Evolutionary conservation across 2,329 filamentous ascomycete genomes (phyloP).

Genomic region (Reticulascus tulasneorum): DNA sequence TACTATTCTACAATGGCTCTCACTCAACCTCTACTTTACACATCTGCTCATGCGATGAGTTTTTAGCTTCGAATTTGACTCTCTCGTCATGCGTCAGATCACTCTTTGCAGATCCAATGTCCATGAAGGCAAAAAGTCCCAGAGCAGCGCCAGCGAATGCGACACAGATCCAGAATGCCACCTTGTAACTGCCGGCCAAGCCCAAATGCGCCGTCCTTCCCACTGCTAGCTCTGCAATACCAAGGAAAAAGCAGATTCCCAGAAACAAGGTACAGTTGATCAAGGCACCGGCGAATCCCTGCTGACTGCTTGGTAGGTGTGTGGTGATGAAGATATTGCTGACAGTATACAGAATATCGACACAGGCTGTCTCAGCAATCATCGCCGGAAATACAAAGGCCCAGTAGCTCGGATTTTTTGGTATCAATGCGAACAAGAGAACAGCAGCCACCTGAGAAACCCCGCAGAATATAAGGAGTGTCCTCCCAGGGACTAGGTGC

Average conservation of each 20-base stretch:
- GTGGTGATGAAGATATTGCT: conserved; percentile 75
- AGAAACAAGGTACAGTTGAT: conserved; percentile 68
- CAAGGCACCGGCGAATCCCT: conserved; percentile 67
- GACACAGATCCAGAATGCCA: conserved; percentile 63
- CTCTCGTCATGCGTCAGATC: conserved; percentile 1
- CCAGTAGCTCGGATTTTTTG: conserved; percentile 58
- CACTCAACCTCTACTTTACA: too few relatives aligned
- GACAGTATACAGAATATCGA: conserved; percentile 72
- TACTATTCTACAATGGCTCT: too few relatives aligned
- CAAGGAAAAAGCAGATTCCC: conserved; percentile 67
- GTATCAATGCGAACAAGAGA: conserved; percentile 63
- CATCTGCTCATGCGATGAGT: too few relatives aligned
- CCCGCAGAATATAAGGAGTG: conserved; percentile 58
- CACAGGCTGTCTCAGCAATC: conserved; percentile 64
- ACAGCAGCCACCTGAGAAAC: conserved; percentile 53
- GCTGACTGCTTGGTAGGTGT: conserved; percentile 58
- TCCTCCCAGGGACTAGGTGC: conserved; percentile 59
- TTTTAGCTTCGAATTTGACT: too few relatives aligned
- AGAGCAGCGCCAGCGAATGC: conserved; percentile 49
- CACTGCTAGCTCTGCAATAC: conserved; percentile 62
- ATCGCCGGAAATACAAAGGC: conserved; percentile 68
- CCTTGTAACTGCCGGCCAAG: conserved; percentile 51
- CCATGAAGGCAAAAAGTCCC: conserved; percentile 50
- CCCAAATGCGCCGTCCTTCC: conserved; percentile 42
- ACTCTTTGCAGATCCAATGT: neutral